These are phyloP conservation scores for Leishmania turanica DNA, from an alignment of 208 protist species.

Conservation along the genomic window DNA sequence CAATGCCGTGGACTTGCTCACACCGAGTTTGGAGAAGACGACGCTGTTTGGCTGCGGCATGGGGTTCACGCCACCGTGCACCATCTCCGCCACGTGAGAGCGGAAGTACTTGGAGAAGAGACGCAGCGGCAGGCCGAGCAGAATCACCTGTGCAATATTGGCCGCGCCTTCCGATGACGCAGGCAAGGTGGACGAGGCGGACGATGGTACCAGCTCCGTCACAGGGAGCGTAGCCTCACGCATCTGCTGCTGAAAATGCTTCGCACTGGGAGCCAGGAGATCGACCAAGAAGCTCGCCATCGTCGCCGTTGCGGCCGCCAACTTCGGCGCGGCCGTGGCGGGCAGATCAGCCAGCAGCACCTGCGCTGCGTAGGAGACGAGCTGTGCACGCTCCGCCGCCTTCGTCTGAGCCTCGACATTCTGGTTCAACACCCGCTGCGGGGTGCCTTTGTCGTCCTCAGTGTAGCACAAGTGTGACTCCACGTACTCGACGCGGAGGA, in stretches of 20 bases:
- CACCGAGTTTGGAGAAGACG: slow-evolving; percentile 83
- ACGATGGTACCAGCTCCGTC: background rate
- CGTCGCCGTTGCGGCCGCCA: slow-evolving; percentile 7
- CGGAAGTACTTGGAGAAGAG: slow-evolving; percentile 79
- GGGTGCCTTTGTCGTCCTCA: background rate
- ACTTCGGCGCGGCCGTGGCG: background rate
- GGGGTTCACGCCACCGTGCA: slow-evolving; percentile 57
- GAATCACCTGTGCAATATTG: slow-evolving; percentile 78
- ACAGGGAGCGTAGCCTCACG: background rate
- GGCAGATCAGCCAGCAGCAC: slow-evolving; percentile 26
- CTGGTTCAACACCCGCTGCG: background rate
- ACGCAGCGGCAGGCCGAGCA: slow-evolving; percentile 73
- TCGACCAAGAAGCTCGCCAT: slow-evolving; percentile 29
- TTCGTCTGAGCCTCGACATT: background rate
- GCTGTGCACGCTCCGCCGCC: slow-evolving; percentile 16
- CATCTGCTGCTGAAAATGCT: slow-evolving; percentile 10
- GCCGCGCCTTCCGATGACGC: slow-evolving; percentile 2
- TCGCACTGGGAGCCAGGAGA: slow-evolving; percentile 19
- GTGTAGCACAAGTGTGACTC: slow-evolving; percentile 29
- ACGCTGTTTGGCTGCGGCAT: slow-evolving; percentile 92
- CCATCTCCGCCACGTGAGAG: slow-evolving; percentile 38
- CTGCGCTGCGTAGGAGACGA: slow-evolving; percentile 12
- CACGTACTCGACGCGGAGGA: slow-evolving; percentile 72
- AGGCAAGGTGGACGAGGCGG: background rate
- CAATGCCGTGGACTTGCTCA: slow-evolving; percentile 87